Percentiles rank a stretch among this genome's conserved stretches.
Conservation (phyloP, 2,329 filamentous ascomycete genomes). For the Alternaria panax region DNA sequence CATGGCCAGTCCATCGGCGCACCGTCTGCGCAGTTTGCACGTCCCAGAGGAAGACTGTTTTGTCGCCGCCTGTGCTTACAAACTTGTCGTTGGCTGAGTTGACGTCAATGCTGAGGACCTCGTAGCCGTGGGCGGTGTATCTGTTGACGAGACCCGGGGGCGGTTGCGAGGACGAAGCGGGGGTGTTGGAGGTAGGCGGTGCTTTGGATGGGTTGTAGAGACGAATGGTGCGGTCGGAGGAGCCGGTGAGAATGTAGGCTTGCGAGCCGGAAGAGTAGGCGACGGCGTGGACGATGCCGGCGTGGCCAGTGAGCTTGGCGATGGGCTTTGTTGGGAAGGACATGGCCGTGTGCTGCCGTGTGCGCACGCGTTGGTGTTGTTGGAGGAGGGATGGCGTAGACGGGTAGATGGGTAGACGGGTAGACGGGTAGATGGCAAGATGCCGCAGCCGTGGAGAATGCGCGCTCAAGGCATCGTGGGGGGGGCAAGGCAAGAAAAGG, state of each 20-base stretch:
- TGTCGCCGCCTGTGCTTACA: conserved; percentile 87
- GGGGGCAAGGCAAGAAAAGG: neutral
- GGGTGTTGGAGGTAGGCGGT: conserved; percentile 45
- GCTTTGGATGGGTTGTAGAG: conserved; percentile 79
- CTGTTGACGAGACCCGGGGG: conserved; percentile 74
- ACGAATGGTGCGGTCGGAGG: conserved; percentile 81
- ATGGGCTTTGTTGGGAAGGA: conserved; percentile 52
- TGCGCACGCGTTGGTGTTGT: neutral
- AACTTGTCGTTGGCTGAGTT: conserved; percentile 80
- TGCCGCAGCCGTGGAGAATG: conserved; percentile 5
- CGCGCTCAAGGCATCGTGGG: conserved; percentile 32
- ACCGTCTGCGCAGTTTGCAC: conserved; percentile 80
- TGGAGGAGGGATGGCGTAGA: neutral
- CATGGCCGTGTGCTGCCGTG: conserved; percentile 33
- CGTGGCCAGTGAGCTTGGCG: conserved; percentile 53
- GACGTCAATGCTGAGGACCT: conserved; percentile 82
- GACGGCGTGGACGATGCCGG: conserved; percentile 58
- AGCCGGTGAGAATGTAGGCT: conserved; percentile 77
- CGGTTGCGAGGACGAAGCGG: conserved; percentile 32
- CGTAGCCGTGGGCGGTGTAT: conserved; percentile 90
- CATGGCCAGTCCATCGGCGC: conserved; percentile 76
- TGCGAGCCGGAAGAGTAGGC: conserved; percentile 59
- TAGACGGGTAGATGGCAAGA: no score
- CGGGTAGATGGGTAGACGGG: no score
- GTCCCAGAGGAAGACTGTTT: conserved; percentile 93